These are phyloP conservation scores for Oryza australiensis DNA, from an alignment of 176 grass and related monocot genomes.

Conservation along the genomic window DNA sequence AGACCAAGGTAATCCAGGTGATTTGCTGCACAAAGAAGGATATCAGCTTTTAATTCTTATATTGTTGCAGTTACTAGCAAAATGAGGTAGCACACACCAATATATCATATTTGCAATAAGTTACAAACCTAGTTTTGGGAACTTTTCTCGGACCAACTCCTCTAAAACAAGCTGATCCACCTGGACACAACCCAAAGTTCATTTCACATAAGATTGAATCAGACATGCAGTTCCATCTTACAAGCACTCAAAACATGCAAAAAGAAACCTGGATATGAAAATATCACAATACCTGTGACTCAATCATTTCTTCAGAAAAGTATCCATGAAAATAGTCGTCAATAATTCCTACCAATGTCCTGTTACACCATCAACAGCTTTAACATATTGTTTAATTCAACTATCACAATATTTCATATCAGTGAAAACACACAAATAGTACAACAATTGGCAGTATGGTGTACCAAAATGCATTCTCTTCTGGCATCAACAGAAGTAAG, in stretches of 20 bases:
- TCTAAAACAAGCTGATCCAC: constrained; percentile 98
- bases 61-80: constrained; percentile 27
- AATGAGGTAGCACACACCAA: constrained; percentile 13
- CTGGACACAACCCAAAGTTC: constrained; percentile 59
- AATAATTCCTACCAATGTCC: constrained; percentile 93
- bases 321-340: constrained; percentile 99
- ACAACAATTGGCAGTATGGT: constrained; percentile 14
- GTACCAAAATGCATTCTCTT: constrained; percentile 99
- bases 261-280: neutral
- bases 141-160: constrained; percentile 91
- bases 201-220: constrained; percentile 19
- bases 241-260: constrained; percentile 24
- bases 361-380: constrained; percentile 45
- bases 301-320: constrained; percentile 98
- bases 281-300: constrained; percentile 69
- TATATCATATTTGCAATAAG: constrained; percentile 30
- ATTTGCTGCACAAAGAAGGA: constrained; percentile 72
- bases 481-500: constrained; percentile 92
- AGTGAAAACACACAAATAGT: constrained; percentile 21
- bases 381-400: constrained; percentile 37
- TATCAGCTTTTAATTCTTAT: constrained; percentile 19
- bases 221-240: constrained; percentile 14
- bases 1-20: constrained; percentile 93
- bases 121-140: constrained; percentile 90
- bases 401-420: constrained; percentile 17